Evolutionary conservation across 176 grass and related monocot species (phyloP).

Genomic region (Musa itinerans): DNA sequence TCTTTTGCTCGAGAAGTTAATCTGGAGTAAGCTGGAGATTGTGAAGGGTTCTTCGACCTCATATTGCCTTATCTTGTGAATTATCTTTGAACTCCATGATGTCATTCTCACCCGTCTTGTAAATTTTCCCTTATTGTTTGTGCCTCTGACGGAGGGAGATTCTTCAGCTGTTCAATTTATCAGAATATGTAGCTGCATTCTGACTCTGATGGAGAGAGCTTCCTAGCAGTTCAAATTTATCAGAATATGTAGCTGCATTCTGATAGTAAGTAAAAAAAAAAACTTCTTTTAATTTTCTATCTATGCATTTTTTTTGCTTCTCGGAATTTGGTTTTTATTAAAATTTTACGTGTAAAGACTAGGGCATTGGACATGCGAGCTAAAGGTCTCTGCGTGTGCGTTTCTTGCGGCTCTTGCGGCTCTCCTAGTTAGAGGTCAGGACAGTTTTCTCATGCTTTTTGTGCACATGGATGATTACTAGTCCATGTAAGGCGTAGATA

Average conservation of each 20-base stretch:
- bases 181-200: neutral
- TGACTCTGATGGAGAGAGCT: neutral
- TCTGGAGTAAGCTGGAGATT: neutral
- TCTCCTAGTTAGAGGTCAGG: no score
- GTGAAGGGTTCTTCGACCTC: no score
- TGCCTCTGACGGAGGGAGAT: neutral
- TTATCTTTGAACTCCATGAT: neutral
- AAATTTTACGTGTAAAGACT: neutral
- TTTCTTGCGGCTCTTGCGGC: no score
- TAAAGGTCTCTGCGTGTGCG: no score
- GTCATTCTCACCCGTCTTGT: neutral
- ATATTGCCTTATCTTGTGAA: no score
- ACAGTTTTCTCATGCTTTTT: no score
- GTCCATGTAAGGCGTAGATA: no score
- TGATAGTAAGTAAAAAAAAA: neutral
- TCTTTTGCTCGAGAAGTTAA: neutral
- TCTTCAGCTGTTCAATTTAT: neutral
- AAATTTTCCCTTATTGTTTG: neutral
- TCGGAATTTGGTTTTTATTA: no score
- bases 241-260: neutral
- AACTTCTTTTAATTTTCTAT: neutral
- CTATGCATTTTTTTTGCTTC: no score
- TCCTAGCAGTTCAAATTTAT: neutral
- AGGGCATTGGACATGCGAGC: neutral
- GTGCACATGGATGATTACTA: no score